Base-by-base conservation (phyloP, 768 basidiomycete genomes). In the Auricularia auricula-judae region DNA sequence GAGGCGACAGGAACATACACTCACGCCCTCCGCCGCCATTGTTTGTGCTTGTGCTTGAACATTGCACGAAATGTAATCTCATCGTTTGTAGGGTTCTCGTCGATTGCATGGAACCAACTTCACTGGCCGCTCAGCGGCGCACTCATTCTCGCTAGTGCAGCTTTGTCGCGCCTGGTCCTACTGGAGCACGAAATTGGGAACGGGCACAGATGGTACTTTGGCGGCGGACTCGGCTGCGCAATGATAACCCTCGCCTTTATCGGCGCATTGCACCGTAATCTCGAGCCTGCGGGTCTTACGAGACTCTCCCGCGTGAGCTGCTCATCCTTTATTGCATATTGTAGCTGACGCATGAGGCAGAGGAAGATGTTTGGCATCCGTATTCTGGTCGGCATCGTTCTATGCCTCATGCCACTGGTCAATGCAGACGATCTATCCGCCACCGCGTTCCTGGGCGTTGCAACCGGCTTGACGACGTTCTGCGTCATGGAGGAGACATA, bases 111-210 rank as follows among this genome's bases (percentile, higher is more conserved):
- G 44, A 63, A 43, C 16, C 66, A 67, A 39, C 68, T 72, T 11
- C 72, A 74, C 62, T 71, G 69, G 64, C 72, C 72, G 5, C 65
- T 73, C 0, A 66, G 64, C 39, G 69, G 71, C 34, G 64, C 69
- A 3, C 66, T 73, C 4, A 65, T 73, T 12, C 66, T 74, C 23
- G 68, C 70, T 4, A 69, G 68, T 0, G 71, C 71, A 2, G 72
- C 72, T 16, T 58, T 67, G 10, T 65, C 68, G 0, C 16, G 63
- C n/a, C 63, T 74, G 23, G 68, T 73, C 47, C 33, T 21, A 14
- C 42, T 36, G 4, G 51, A 65, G 11, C 62, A 69, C 29, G 59
- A 70, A 62, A 65, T 71, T 23, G 62, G 53, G 3, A 29, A 34
- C 33, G 58, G 42, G 0, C 54, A 61, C n/a, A 62, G 61, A n/a